A percentile compares a stretch with the other conserved stretches of the same genome.
phyloP scores from a whole-genome alignment of 2,329 filamentous ascomycete genomes.

The Colletotrichum spinosum region DNA sequence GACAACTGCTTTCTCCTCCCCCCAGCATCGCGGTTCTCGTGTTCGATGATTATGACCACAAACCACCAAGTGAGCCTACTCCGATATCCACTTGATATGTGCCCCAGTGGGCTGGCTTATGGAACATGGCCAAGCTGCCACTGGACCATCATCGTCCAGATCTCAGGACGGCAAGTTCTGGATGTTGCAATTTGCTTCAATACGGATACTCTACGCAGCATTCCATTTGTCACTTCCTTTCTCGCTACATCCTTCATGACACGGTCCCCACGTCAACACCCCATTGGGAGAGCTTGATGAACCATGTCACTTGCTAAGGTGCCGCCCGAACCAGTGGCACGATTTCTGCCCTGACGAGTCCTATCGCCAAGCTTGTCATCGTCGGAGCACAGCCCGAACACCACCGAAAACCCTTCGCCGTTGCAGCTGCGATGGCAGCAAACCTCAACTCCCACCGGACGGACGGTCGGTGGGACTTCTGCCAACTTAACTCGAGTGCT shows the following conservation, averaged over 20 bases:
- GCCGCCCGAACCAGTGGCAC: conserved; percentile 6
- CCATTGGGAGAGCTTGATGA: neutral
- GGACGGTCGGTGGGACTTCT: neutral
- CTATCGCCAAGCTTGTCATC: conserved; percentile 4
- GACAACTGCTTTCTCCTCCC: too few species aligned
- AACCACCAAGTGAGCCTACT: conserved; percentile 6
- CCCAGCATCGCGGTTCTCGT: too few species aligned
- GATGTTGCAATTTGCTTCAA: neutral
- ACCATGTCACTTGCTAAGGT: neutral
- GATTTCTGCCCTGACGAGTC: neutral
- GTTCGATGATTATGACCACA: too few species aligned
- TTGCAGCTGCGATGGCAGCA: neutral
- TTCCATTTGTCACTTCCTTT: conserved; percentile 2
- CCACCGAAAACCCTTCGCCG: neutral
- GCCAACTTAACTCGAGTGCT: neutral
- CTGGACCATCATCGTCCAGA: neutral
- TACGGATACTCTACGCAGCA: neutral
- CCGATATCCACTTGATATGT: conserved; percentile 1
- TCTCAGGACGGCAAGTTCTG: neutral
- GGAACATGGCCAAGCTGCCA: neutral
- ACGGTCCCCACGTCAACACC: neutral
- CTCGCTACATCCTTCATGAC: neutral
- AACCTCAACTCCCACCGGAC: too few species aligned
- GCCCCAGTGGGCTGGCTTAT: neutral
- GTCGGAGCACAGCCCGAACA: conserved; percentile 15